Percentiles rank a stretch among this genome's conserved stretches.
phyloP scores from a whole-genome alignment of 495 filamentous ascomycete species.

The Daldinia decipiens region DNA sequence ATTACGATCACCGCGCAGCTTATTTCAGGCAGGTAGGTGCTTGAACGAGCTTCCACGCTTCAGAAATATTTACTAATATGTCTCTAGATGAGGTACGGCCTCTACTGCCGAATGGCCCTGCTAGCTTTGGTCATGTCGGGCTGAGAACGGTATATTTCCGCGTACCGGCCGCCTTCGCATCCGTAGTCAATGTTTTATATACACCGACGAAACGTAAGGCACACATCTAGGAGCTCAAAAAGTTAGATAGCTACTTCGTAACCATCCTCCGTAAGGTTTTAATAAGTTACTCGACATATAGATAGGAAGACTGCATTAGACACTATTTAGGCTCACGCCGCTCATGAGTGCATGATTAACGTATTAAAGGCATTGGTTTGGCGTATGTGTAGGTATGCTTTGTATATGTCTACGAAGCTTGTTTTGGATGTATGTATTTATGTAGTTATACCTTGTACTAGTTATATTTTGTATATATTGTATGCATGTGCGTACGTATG shows the following conservation, averaged over 20 bases:
- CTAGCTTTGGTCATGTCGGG: constrained; percentile 87
- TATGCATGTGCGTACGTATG: constrained; percentile 4
- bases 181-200: constrained; percentile 30
- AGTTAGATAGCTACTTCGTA: constrained; percentile 40
- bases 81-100: constrained; percentile 91
- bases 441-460: constrained; percentile 18
- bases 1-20: constrained; percentile 95
- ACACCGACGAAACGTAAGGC: constrained; percentile 10
- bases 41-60: constrained; percentile 6
- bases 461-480: constrained; percentile 6
- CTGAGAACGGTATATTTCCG: constrained; percentile 27
- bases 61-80: constrained; percentile 54
- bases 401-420: constrained; percentile 16
- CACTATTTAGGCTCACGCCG: constrained; percentile 44
- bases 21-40: constrained; percentile 97
- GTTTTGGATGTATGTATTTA: constrained; percentile 19
- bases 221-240: constrained; percentile 25
- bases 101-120: constrained; percentile 96
- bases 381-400: constrained; percentile 35
- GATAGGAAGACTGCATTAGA: constrained; percentile 48
- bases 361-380: constrained; percentile 38
- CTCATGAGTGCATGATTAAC: constrained; percentile 49
- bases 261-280: constrained; percentile 22
- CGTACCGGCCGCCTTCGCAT: constrained; percentile 7
- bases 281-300: constrained; percentile 38